Conservation (phyloP, 139 green algal species). For the Micractinium sp. region DNA sequence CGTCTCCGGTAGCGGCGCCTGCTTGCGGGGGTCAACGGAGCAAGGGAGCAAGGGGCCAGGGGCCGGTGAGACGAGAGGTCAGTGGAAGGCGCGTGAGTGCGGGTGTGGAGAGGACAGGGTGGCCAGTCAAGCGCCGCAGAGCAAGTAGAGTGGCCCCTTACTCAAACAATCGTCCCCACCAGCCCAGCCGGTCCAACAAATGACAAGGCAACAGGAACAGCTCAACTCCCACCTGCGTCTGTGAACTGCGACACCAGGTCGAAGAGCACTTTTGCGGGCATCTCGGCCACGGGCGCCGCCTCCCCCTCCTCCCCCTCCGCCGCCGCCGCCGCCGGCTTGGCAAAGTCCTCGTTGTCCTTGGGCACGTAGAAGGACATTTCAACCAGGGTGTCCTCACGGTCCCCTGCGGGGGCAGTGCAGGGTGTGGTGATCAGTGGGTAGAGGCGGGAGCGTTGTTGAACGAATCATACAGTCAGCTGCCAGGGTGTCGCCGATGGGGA, state of each 20-base stretch:
- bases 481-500: neutral
- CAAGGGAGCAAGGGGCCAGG: neutral
- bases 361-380: slow-evolving; percentile 90
- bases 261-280: slow-evolving; percentile 61
- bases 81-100: neutral
- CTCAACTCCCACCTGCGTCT: neutral
- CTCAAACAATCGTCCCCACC: neutral
- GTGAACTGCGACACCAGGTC: slow-evolving; percentile 55
- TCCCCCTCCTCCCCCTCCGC: slow-evolving; percentile 32
- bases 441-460: too few relatives aligned
- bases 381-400: slow-evolving; percentile 83
- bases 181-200: neutral
- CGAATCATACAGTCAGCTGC: too few relatives aligned
- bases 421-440: neutral
- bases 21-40: slow-evolving; percentile 37
- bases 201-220: too few relatives aligned
- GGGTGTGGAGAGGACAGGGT: neutral
- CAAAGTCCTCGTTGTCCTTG: slow-evolving; percentile 36
- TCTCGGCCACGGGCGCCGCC: slow-evolving; percentile 1
- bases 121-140: too few relatives aligned
- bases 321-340: neutral
- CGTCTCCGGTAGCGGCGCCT: slow-evolving; percentile 69
- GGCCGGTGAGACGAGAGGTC: too few relatives aligned
- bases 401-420: slow-evolving; percentile 6
- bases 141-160: too few relatives aligned